Conservation (phyloP, 306 rosid genomes). For the Sicyos edulis region DNA sequence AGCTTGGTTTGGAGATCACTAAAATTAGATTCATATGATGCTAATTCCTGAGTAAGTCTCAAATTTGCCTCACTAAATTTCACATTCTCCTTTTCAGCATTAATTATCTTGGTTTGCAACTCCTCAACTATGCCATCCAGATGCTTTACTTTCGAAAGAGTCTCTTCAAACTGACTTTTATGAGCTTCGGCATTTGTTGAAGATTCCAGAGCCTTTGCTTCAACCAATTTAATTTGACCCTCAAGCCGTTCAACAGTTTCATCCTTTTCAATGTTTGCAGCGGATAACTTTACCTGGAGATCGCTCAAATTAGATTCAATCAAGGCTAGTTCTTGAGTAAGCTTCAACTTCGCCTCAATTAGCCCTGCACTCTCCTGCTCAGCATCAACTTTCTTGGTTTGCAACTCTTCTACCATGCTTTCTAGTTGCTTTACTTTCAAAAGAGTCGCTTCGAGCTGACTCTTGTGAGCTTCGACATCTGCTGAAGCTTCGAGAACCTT, state of each 20-base stretch:
- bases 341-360: slow-evolving; percentile 53
- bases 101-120: slow-evolving; percentile 46
- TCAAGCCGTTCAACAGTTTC: slow-evolving; percentile 19
- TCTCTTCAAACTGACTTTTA: slow-evolving; percentile 48
- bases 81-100: slow-evolving; percentile 53
- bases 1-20: slow-evolving; percentile 46
- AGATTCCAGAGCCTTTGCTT: slow-evolving; percentile 51
- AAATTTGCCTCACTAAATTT: slow-evolving; percentile 46
- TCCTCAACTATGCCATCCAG: slow-evolving; percentile 65
- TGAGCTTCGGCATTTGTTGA: slow-evolving; percentile 35
- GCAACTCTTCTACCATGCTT: slow-evolving; percentile 50
- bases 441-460: slow-evolving; percentile 54
- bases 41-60: slow-evolving; percentile 55
- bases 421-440: slow-evolving; percentile 59
- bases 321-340: slow-evolving; percentile 48
- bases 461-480: slow-evolving; percentile 34
- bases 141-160: slow-evolving; percentile 51
- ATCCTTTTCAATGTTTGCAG: too few species aligned
- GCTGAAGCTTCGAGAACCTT: slow-evolving; percentile 44
- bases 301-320: slow-evolving; percentile 3
- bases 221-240: slow-evolving; percentile 39
- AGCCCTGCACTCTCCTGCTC: slow-evolving; percentile 55
- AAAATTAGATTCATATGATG: slow-evolving; percentile 46
- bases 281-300: too few species aligned
- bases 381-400: slow-evolving; percentile 41